Base-by-base conservation (phyloP, 345 rosid species). In the Rhizophora apiculata region DNA sequence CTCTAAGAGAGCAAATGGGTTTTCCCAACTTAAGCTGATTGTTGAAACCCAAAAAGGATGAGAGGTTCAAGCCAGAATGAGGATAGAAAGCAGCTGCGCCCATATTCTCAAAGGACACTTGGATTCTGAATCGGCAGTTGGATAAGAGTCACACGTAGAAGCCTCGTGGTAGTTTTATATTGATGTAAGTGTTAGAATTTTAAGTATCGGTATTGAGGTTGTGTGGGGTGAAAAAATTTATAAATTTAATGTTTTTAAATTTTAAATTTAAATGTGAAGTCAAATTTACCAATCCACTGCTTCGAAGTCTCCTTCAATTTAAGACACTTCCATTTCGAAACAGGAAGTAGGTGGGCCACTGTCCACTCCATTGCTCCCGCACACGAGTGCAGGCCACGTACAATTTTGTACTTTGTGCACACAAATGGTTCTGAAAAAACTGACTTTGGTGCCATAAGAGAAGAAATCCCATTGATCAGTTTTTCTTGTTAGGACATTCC, bases 31-130 rank as follows among this genome's bases (percentile, higher is more conserved):
- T 77, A 69, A 66, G 72, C 67, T 80, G 82, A 59, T 68, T 73
- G 68, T 62, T 72, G 72, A 69, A 73, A 52, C 68, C 68, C 36
- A 70, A 51, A 71, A 46, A 55, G 61, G 79, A 6, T 69, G 69
- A 60, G 54, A 24, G 59, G 13, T 43, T 73, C 37, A 60, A 54
- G 32, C 62, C 31, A 21, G 68, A 65, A 5, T 67, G 76, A 72
- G 77, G 34, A 70, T 72, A 37, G 61, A 80, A 70, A 48, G 73
- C 78, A 57, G 52, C 71, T 13, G 76, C 68, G 67, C 57, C 82
- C 90, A 86, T 88, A 60, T 22, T 70, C 53, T n/a, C 53, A 58
- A 11, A 53, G n/a, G 52, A 52, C 60, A 68, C 55, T 21, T 72
- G 37, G 77, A 62, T 65, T 72, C 66, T 54, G 63, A 59, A 26